phyloP scores from a whole-genome alignment of 805 yeast species.

The Saccharomycopsis vini region DNA sequence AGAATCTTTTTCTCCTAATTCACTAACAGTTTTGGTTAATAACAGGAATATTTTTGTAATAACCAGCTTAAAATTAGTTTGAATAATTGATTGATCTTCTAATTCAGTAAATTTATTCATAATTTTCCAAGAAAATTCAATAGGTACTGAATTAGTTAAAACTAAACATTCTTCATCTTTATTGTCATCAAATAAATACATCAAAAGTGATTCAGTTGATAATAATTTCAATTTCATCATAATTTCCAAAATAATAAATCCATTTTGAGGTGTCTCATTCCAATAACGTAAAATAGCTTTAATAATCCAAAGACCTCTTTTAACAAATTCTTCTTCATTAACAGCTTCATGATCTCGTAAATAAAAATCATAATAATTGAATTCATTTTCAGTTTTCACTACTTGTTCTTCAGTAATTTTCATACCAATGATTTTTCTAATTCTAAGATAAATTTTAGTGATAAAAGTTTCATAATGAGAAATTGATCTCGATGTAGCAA shows the following conservation, averaged over 20 bases:
- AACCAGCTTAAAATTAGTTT: not conserved
- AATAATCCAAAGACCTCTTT: conserved; percentile 33
- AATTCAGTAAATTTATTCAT: not conserved
- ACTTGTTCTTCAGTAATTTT: conserved; percentile 16
- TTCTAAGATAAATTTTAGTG: conserved; percentile 25
- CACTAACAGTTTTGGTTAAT: not conserved
- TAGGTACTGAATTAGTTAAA: conserved; percentile 12
- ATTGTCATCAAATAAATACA: conserved; percentile 29
- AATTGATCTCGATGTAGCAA: conserved; percentile 81
- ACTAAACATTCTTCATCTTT: not conserved
- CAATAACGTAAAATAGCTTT: conserved; percentile 54
- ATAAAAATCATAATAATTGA: conserved; percentile 23
- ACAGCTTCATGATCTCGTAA: too few species aligned
- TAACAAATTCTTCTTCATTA: conserved; percentile 21
- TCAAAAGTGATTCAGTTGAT: conserved; percentile 32
- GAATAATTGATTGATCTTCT: not conserved
- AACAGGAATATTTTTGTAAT: not conserved
- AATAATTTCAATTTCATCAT: conserved; percentile 40
- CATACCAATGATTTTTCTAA: conserved; percentile 22
- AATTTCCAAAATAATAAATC: conserved; percentile 47
- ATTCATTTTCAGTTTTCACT: conserved; percentile 22
- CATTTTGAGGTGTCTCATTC: conserved; percentile 58
- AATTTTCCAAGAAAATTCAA: conserved; percentile 4
- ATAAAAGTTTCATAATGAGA: conserved; percentile 62
- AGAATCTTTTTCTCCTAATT: not conserved